These are phyloP conservation scores for Rhodotorula sp. DNA, from an alignment of 1,284 basidiomycete species.

Conservation along the genomic window DNA sequence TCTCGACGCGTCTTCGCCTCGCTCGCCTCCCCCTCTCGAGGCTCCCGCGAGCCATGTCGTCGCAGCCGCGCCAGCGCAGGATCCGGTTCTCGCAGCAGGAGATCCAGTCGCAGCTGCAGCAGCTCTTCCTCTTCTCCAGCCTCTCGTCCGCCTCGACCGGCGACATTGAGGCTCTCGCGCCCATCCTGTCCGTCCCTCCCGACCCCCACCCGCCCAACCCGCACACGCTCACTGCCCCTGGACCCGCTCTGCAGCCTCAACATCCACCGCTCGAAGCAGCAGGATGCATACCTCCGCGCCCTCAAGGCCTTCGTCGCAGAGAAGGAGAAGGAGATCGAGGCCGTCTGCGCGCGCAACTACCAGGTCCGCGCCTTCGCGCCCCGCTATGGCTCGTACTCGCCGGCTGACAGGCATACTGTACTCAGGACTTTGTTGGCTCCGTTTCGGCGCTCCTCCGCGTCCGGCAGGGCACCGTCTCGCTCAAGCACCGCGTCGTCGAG, in stretches of 20 bases:
- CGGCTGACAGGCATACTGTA: background rate
- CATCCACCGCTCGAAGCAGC: constrained; percentile 85
- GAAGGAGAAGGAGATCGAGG: constrained; percentile 95
- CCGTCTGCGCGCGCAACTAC: constrained; percentile 92
- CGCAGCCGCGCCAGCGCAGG: background rate
- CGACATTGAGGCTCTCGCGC: constrained; percentile 83
- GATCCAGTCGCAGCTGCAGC: constrained; percentile 79
- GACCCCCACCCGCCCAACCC: constrained; percentile 48
- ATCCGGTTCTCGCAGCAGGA: constrained; percentile 71
- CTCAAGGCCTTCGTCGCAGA: constrained; percentile 83
- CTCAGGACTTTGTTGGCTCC: constrained; percentile 85
- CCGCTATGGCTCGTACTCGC: too few relatives aligned
- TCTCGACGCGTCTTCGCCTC: background rate
- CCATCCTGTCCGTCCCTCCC: constrained; percentile 62
- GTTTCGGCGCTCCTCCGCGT: constrained; percentile 94
- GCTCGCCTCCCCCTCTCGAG: background rate
- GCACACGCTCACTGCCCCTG: background rate
- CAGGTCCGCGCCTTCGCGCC: constrained; percentile 56
- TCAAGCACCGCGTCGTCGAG: constrained; percentile 60
- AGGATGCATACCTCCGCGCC: constrained; percentile 85
- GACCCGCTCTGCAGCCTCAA: constrained; percentile 16
- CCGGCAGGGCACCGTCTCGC: constrained; percentile 65
- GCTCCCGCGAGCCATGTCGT: background rate
- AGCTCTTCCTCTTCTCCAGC: constrained; percentile 79
- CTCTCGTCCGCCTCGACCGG: constrained; percentile 6